phyloP scores from a whole-genome alignment of 176 grass and related monocot genomes.

The Canna indica region DNA sequence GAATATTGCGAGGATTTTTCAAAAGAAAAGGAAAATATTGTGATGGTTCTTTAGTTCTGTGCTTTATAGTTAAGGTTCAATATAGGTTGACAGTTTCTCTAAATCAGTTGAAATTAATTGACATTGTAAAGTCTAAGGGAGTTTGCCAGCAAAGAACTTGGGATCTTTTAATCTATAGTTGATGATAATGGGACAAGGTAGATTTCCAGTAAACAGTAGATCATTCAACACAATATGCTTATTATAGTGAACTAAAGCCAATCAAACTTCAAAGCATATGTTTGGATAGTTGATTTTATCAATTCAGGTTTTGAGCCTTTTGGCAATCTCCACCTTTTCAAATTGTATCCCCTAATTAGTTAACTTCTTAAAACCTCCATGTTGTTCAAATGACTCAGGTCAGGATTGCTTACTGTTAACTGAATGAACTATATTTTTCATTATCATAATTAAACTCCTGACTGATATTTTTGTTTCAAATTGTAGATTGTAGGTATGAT shows the following conservation, averaged over 20 bases:
- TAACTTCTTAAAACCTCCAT: not conserved
- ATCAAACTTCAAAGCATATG: not conserved
- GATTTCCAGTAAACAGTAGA: not conserved
- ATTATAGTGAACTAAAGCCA: not conserved
- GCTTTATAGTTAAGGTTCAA: not conserved
- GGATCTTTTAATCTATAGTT: not conserved
- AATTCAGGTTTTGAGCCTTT: too few relatives aligned
- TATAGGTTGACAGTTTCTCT: too few relatives aligned
- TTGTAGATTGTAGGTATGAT: slow-evolving; percentile 59
- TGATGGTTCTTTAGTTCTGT: not conserved
- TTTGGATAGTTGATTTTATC: not conserved
- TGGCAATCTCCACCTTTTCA: not conserved
- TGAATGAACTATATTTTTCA: not conserved
- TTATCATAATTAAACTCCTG: not conserved
- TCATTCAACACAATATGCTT: not conserved
- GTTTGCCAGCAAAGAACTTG: not conserved
- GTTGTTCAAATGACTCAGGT: not conserved
- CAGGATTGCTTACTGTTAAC: not conserved
- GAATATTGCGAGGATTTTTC: not conserved
- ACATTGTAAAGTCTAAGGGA: not conserved
- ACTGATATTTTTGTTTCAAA: not conserved
- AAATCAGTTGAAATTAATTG: not conserved
- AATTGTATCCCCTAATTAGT: not conserved
- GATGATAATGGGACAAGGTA: not conserved
- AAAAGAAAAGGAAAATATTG: too few relatives aligned